Evolutionary conservation across 108 stramenopile genomes (phyloP), one percentile per base, ranked within the genome.

Genomic region (Cyclotella atomus): DNA sequence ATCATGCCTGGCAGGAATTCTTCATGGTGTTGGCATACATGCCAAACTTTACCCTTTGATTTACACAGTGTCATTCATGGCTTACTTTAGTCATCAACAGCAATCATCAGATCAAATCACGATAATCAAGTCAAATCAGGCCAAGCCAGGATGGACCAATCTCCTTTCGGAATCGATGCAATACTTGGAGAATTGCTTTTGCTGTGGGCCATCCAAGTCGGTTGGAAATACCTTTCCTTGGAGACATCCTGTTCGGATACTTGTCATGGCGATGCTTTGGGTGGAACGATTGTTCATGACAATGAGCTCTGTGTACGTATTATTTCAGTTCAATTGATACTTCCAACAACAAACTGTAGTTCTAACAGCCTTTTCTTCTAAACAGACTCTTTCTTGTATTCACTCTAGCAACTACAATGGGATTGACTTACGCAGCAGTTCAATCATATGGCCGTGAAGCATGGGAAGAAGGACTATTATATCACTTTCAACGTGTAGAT

Each of bases 401-500:
- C 6, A 87, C 88, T 46, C 65, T 92, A 1, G 29, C 52, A 8
- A 89, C 88, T 0, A 89, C 90, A 63, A 70, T 55, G 7, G 53
- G 43, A 0, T 59, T 89, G 54, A 96, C 96, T 7, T 76, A 79
- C 60, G 29, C 87, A 52, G 84, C 87, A 6, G 81, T 87, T 12
- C 46, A 43, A 8, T 61, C 70, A 44, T 96, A 95, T 71, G 99
- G 98, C 8, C 50, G 67, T 24, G 68, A 76, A 32, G 97, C 90
- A 54, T 33, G 97, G 49, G 68, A 96, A 50, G 87, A 98, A 54
- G 96, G 96, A 20, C 67, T 98, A 9, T 65, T 98, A 19, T 98
- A 99, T 73, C 99, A 99, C 73, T 90, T 98, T 68, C 83, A 83
- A 28, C 87, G 99, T 23, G 80, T 96, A 16, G 99, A 99, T 83